Percentiles rank a stretch among this genome's conserved stretches.
Evolutionary conservation across 176 grass and related monocot species (phyloP).

Genomic region (Carex myosuroides): DNA sequence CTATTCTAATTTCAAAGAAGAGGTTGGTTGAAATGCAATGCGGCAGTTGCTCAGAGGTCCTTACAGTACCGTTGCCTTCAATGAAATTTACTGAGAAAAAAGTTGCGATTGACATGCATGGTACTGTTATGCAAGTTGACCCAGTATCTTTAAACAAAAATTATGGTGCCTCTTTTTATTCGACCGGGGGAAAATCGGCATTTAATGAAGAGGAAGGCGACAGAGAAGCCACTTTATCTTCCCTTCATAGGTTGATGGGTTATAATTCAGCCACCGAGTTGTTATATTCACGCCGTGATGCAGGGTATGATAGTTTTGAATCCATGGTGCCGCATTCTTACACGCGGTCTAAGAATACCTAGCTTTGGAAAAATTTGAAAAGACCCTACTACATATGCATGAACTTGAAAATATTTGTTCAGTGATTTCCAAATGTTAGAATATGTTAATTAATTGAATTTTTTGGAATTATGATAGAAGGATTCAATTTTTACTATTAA

Average conservation of each 20-base stretch:
- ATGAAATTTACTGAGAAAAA: not conserved
- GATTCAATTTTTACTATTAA: not conserved
- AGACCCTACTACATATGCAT: not conserved
- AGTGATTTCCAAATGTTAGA: slow-evolving; percentile 1
- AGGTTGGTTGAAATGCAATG: slow-evolving; percentile 61
- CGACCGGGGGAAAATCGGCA: slow-evolving; percentile 15
- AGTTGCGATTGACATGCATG: slow-evolving; percentile 6
- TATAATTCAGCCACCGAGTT: slow-evolving; percentile 90
- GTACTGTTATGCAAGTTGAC: slow-evolving; percentile 11
- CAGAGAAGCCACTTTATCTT: slow-evolving; percentile 30
- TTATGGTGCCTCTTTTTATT: slow-evolving; percentile 34
- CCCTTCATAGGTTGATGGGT: slow-evolving; percentile 87
- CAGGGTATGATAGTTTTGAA: slow-evolving; percentile 54
- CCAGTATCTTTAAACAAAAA: slow-evolving; percentile 31
- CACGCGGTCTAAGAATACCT: not conserved
- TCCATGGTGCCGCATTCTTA: slow-evolving; percentile 11
- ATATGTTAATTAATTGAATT: not conserved
- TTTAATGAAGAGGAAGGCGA: slow-evolving; percentile 26
- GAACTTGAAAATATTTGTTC: not conserved
- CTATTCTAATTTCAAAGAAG: slow-evolving; percentile 55
- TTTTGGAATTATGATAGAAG: not conserved
- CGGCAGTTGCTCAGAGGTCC: slow-evolving; percentile 55
- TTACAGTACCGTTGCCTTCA: slow-evolving; percentile 56
- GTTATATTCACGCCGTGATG: slow-evolving; percentile 33
- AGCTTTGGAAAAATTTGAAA: not conserved